Evolutionary conservation across 2,329 filamentous ascomycete species (phyloP).

Genomic region (Cladophialophora bantiana): DNA sequence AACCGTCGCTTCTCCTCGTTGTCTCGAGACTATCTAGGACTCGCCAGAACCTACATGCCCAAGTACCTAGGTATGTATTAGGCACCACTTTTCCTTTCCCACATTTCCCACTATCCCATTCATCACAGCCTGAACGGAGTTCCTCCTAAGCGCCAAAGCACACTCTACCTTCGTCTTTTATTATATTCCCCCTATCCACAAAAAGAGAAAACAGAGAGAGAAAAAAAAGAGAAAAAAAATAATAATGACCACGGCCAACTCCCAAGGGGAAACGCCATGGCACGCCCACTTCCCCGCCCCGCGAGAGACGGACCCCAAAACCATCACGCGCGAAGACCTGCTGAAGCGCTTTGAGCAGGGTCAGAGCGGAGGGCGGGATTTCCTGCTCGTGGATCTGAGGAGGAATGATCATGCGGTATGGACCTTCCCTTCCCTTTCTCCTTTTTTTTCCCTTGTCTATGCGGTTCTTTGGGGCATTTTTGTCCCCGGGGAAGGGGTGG

Average conservation of each 20-base stretch:
- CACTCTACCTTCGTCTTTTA: neutral
- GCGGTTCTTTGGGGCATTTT: too few species aligned
- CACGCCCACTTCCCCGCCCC: slow-evolving; percentile 51
- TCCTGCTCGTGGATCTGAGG: slow-evolving; percentile 57
- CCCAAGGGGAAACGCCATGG: slow-evolving; percentile 46
- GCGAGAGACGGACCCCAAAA: slow-evolving; percentile 39
- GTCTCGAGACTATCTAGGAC: neutral
- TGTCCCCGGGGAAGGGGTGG: too few species aligned
- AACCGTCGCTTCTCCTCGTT: neutral
- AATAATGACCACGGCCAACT: slow-evolving; percentile 8
- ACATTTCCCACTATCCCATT: too few species aligned
- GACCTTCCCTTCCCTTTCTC: neutral
- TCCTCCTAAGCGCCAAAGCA: neutral
- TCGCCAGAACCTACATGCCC: neutral
- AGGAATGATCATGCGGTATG: slow-evolving; percentile 55
- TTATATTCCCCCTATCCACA: neutral
- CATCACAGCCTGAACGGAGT: too few species aligned
- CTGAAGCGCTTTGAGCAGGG: slow-evolving; percentile 48
- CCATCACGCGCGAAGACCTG: slow-evolving; percentile 46
- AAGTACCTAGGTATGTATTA: too few species aligned
- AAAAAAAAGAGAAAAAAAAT: neutral
- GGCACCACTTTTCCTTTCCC: too few species aligned
- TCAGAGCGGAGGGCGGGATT: slow-evolving; percentile 44
- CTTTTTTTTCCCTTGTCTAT: neutral
- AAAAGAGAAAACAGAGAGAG: neutral